Evolutionary conservation across 2,329 filamentous ascomycete genomes (phyloP).

Genomic region (Stachybotrys echinatus): DNA sequence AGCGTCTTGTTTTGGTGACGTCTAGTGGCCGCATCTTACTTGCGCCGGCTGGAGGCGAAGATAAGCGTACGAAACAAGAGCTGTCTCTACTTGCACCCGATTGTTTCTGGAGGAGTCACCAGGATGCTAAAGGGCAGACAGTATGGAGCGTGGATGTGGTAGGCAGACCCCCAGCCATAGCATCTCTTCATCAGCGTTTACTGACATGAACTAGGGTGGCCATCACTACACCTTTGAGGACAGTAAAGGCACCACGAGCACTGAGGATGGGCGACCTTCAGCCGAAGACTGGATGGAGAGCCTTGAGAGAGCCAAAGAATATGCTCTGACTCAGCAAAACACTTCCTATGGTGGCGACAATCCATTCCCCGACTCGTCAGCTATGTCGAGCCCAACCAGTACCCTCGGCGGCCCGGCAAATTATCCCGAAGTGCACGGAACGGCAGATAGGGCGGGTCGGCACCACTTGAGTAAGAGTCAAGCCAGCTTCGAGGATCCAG

Average conservation of each 20-base stretch:
- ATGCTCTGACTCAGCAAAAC: conserved; percentile 70
- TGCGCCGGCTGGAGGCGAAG: conserved; percentile 85
- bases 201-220: conserved; percentile 59
- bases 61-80: conserved; percentile 92
- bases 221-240: conserved; percentile 94
- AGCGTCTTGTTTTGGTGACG: conserved; percentile 91
- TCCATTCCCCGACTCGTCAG: conserved; percentile 62
- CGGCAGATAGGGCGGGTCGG: conserved; percentile 48
- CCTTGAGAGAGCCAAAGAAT: conserved; percentile 78
- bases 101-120: conserved; percentile 71
- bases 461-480: conserved; percentile 57
- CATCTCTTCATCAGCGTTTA: not conserved
- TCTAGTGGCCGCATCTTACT: conserved; percentile 86
- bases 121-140: conserved; percentile 81
- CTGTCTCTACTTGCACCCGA: conserved; percentile 75
- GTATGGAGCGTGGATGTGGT: conserved; percentile 93
- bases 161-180: conserved; percentile 36
- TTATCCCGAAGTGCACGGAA: conserved; percentile 44
- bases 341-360: conserved; percentile 63
- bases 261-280: conserved; percentile 59
- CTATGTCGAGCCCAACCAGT: conserved; percentile 70
- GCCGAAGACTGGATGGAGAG: conserved; percentile 91
- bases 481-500: conserved; percentile 45
- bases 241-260: conserved; percentile 59
- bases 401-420: conserved; percentile 59